Evolutionary conservation across 257 asterid species (phyloP).

Genomic region (Marsdenia floribunda): DNA sequence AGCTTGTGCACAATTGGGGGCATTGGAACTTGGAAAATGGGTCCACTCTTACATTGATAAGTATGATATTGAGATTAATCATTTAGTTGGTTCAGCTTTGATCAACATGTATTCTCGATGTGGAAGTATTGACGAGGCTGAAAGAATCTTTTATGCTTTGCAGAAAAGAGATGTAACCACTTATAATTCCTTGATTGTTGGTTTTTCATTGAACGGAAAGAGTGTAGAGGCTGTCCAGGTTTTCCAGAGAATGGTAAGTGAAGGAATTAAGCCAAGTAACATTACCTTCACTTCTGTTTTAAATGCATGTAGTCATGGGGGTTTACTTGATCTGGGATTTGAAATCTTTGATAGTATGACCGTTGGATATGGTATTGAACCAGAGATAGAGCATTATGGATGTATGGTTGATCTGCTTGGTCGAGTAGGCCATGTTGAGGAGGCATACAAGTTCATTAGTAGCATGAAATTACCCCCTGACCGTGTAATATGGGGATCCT

Average conservation of each 20-base stretch:
- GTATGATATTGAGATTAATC: conserved; percentile 31
- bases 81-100: conserved; percentile 46
- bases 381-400: conserved; percentile 48
- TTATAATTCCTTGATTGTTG: conserved; percentile 45
- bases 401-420: conserved; percentile 60
- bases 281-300: conserved; percentile 43
- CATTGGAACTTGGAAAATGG: conserved; percentile 54
- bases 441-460: conserved; percentile 36
- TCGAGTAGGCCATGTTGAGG: conserved; percentile 47
- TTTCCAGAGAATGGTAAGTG: conserved; percentile 33
- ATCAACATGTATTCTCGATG: conserved; percentile 51
- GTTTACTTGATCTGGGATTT: conserved; percentile 36
- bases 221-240: conserved; percentile 34
- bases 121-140: conserved; percentile 48
- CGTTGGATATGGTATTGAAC: conserved; percentile 26
- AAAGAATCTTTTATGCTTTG: conserved; percentile 27
- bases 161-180: conserved; percentile 38
- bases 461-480: conserved; percentile 34
- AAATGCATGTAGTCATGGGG: conserved; percentile 54
- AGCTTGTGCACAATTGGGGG: conserved; percentile 52
- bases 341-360: conserved; percentile 38
- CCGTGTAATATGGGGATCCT: conserved; percentile 45
- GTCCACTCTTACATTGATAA: conserved; percentile 38
- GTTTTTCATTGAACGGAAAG: conserved; percentile 48
- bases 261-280: conserved; percentile 37